Percentiles rank a stretch among this genome's conserved stretches.
phyloP scores from a whole-genome alignment of 2,329 filamentous ascomycete species.

The Talaromyces sp. region DNA sequence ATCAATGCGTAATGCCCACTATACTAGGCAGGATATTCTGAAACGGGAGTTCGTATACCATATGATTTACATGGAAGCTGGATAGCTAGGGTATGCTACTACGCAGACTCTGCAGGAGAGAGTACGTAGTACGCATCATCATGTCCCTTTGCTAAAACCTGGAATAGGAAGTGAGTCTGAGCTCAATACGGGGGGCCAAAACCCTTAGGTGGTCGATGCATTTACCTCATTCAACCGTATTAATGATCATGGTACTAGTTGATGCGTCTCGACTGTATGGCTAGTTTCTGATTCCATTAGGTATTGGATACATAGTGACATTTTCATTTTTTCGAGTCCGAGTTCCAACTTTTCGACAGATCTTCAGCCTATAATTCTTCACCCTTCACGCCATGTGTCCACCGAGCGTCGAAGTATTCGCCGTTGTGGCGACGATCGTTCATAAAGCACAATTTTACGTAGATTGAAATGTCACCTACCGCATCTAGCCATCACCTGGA shows the following conservation, averaged over 20 bases:
- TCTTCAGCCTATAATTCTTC: background rate
- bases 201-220: background rate
- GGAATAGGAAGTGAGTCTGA: slow-evolving; percentile 2
- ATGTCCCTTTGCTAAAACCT: background rate
- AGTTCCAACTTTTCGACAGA: background rate
- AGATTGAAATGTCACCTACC: background rate
- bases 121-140: background rate
- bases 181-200: background rate
- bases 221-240: background rate
- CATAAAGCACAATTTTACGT: background rate
- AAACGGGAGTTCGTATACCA: background rate
- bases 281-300: background rate
- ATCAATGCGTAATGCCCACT: background rate
- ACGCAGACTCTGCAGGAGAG: background rate
- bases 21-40: background rate
- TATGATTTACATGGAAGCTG: background rate
- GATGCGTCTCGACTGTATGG: background rate
- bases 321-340: background rate
- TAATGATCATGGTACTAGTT: background rate
- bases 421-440: background rate
- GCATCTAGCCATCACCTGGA: background rate
- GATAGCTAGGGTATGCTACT: background rate
- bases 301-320: background rate
- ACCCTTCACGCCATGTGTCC: background rate
- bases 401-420: background rate